Evolutionary conservation across 225 moss, liverwort and hornwort genomes (phyloP).

Genomic region (Antitrichia curtipendula): DNA sequence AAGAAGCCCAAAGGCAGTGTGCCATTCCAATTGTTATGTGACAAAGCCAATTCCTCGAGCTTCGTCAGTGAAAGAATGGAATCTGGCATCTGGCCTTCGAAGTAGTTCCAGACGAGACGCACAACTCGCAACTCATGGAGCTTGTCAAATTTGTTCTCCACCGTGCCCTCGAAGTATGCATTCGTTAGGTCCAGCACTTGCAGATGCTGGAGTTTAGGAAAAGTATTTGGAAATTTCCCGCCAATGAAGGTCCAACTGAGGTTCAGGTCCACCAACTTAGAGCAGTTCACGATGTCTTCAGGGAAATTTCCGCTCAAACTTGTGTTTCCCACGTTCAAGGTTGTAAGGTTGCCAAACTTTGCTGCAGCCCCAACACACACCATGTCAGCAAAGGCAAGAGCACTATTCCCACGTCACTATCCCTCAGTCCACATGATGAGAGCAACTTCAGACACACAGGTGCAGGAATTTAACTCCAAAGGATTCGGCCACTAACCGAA

Average conservation of each 20-base stretch:
- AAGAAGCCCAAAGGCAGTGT: background rate
- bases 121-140: background rate
- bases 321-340: background rate
- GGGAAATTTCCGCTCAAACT: background rate
- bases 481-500: background rate
- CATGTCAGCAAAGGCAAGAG: background rate
- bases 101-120: background rate
- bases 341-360: background rate
- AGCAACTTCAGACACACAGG: background rate
- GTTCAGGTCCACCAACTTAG: background rate
- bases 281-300: background rate
- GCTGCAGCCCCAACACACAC: background rate
- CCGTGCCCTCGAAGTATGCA: fast-evolving
- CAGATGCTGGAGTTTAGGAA: background rate
- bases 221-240: fast-evolving
- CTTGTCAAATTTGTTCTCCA: background rate
- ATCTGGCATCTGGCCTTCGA: background rate
- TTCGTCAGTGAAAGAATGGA: background rate
- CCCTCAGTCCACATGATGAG: background rate
- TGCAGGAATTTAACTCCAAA: no score
- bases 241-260: fast-evolving
- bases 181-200: background rate
- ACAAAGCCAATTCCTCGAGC: background rate
- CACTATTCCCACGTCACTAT: background rate
- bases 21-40: background rate